A percentile compares a stretch with the other conserved stretches of the same genome.
These are phyloP conservation scores for Globisporangium takayamanum DNA, from an alignment of 352 stramenopile species.

Conservation along the genomic window DNA sequence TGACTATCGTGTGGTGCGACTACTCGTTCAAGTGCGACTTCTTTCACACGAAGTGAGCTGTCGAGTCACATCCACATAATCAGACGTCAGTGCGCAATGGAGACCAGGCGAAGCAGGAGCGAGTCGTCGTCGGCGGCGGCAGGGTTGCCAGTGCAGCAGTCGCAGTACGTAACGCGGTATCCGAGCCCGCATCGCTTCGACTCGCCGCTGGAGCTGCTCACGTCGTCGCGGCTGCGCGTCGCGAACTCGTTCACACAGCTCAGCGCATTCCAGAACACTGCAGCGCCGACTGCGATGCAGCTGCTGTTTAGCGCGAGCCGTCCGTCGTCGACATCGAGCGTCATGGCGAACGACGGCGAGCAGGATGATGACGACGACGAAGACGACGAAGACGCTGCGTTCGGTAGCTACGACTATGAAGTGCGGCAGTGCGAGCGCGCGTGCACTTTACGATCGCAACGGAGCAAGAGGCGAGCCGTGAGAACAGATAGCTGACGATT, in stretches of 20 bases:
- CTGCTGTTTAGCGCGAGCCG: constrained; percentile 5
- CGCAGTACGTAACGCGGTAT: too few species aligned
- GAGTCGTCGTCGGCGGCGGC: too few species aligned
- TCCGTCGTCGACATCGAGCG: constrained; percentile 16
- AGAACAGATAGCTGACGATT: neutral
- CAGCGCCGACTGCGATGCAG: constrained; percentile 3
- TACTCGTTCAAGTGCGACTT: too few species aligned
- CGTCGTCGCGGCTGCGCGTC: constrained; percentile 6
- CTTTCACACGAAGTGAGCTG: too few species aligned
- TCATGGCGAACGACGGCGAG: constrained; percentile 14
- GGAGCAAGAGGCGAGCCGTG: too few species aligned
- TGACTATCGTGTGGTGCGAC: too few species aligned
- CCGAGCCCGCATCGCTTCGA: too few species aligned
- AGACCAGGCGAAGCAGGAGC: too few species aligned
- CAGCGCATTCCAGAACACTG: constrained; percentile 1
- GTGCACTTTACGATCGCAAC: neutral
- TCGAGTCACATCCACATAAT: too few species aligned
- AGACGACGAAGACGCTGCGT: constrained; percentile 2
- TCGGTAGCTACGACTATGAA: constrained; percentile 14
- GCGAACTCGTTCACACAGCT: constrained; percentile 5
- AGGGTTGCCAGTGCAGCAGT: too few species aligned
- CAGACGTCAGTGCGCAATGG: too few species aligned
- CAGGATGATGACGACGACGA: constrained; percentile 12
- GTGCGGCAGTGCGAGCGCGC: neutral
- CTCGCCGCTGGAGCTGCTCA: too few species aligned